Evolutionary conservation across 176 grass and related monocot genomes (phyloP).

Genomic region (Bothriochloa decipiens): DNA sequence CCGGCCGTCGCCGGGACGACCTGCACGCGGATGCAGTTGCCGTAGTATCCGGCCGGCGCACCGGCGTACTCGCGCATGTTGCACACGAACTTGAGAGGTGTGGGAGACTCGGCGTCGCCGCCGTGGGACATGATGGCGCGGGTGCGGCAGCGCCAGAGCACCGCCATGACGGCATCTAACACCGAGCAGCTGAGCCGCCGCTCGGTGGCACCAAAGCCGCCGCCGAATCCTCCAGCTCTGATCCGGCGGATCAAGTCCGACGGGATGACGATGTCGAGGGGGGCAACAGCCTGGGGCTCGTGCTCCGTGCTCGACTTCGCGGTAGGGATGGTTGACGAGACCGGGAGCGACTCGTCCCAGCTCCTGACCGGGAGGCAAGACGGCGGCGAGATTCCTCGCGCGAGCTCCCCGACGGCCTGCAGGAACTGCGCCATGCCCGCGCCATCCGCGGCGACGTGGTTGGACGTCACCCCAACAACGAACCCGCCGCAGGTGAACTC

Average conservation of each 20-base stretch:
- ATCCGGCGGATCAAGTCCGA: background rate
- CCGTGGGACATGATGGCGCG: background rate
- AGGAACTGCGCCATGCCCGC: constrained; percentile 38
- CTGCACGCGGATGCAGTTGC: constrained; percentile 41
- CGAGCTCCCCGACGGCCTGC: constrained; percentile 24
- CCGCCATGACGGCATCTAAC: constrained; percentile 38
- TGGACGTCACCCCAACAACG: constrained; percentile 27
- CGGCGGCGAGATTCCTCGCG: background rate
- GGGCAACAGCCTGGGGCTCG: background rate
- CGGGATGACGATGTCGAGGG: constrained; percentile 12
- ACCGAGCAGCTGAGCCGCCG: background rate
- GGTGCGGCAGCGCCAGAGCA: constrained; percentile 44
- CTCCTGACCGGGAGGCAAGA: background rate
- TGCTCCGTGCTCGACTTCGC: background rate
- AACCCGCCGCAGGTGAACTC: constrained; percentile 31
- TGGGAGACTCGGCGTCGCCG: background rate
- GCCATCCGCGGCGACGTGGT: constrained; percentile 17
- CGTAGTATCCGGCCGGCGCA: constrained; percentile 39
- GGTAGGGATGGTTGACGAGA: background rate
- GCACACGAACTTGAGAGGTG: background rate
- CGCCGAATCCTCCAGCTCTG: background rate
- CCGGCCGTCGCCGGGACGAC: background rate
- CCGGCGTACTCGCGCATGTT: constrained; percentile 33
- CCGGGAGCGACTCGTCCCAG: background rate
- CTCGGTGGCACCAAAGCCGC: no score